phyloP scores from a whole-genome alignment of 2,329 filamentous ascomycete species.

The Paramyrothecium roridum region DNA sequence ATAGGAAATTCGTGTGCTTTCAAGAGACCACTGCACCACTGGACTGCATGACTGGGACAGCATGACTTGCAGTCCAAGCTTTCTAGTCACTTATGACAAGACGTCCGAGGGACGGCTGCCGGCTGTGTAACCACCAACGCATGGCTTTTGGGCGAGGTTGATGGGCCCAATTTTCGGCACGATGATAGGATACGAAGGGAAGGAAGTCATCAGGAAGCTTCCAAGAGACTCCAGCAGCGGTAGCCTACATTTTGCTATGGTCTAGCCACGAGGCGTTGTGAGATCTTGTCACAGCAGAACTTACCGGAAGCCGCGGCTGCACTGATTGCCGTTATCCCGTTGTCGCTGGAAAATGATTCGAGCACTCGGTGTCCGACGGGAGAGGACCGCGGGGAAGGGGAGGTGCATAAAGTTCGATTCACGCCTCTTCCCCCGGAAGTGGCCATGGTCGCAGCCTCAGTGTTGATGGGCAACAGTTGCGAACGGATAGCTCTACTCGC shows the following conservation, averaged over 20 bases:
- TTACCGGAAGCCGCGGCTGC: neutral
- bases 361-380: neutral
- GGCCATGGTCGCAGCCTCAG: too few relatives aligned
- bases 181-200: constrained; percentile 4
- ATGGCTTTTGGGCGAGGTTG: neutral
- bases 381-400: neutral
- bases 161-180: neutral
- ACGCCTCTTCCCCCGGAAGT: neutral
- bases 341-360: neutral
- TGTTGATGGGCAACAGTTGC: too few relatives aligned
- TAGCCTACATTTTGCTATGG: constrained; percentile 15
- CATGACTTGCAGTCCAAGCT: neutral
- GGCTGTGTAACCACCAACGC: neutral
- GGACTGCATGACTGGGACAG: neutral
- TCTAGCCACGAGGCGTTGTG: constrained; percentile 17
- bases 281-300: constrained; percentile 9
- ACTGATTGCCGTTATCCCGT: neutral
- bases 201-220: constrained; percentile 7
- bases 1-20: neutral
- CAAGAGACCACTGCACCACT: neutral
- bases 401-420: neutral
- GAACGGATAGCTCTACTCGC: too few relatives aligned
- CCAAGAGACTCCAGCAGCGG: constrained; percentile 14
- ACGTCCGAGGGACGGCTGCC: neutral
- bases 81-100: neutral